Percentiles rank a stretch among this genome's conserved stretches.
phyloP scores from a whole-genome alignment of 805 yeast species.

The Saccharomycopsis sp. region DNA sequence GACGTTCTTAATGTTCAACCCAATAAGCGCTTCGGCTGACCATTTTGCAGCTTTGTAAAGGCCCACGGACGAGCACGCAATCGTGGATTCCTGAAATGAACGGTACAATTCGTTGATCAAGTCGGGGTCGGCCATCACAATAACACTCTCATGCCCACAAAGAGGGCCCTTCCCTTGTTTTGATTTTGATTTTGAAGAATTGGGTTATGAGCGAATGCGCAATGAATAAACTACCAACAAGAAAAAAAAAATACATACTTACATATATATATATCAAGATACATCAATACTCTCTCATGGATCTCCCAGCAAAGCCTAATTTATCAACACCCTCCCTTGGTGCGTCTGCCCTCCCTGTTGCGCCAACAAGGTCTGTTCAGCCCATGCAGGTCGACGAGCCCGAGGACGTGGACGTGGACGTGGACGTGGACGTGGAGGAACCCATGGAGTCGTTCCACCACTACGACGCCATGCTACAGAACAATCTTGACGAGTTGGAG shows the following conservation, averaged over 20 bases:
- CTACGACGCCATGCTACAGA: slow-evolving; percentile 5
- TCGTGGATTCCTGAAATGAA: slow-evolving; percentile 12
- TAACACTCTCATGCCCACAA: too few relatives aligned
- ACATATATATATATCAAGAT: background rate
- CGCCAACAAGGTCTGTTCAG: too few relatives aligned
- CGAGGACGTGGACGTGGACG: too few relatives aligned
- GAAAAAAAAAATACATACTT: background rate
- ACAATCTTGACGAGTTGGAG: slow-evolving; percentile 7
- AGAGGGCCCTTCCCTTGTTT: too few relatives aligned
- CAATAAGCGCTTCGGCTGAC: slow-evolving; percentile 74
- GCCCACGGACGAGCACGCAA: slow-evolving; percentile 9
- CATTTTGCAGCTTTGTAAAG: slow-evolving; percentile 47
- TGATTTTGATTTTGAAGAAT: too few relatives aligned
- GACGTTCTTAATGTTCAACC: slow-evolving; percentile 24
- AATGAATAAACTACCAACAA: background rate
- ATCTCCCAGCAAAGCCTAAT: slow-evolving; percentile 3
- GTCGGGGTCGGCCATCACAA: too few relatives aligned
- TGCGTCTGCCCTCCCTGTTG: background rate
- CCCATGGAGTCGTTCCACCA: background rate
- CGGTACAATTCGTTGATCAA: slow-evolving; percentile 2
- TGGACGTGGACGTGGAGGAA: too few relatives aligned
- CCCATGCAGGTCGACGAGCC: too few relatives aligned
- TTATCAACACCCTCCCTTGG: background rate
- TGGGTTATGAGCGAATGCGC: too few relatives aligned
- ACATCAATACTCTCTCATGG: slow-evolving; percentile 1